Percentiles rank a stretch among this genome's conserved stretches.
phyloP scores from a whole-genome alignment of 2,329 filamentous ascomycete species.

The Bimuria novae-zelandiae region DNA sequence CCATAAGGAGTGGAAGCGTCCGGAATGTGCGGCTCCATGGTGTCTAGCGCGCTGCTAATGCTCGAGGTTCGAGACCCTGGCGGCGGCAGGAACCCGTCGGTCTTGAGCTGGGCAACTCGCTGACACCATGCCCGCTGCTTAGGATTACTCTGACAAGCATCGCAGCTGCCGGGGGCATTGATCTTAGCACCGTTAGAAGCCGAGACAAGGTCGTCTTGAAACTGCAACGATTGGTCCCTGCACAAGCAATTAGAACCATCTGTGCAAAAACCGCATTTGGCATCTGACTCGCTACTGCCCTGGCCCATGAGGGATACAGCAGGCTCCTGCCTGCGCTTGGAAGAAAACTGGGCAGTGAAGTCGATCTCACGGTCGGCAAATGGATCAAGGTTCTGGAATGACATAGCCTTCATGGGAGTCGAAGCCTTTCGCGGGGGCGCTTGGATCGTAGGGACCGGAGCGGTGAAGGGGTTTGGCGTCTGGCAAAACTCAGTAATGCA shows the following conservation, averaged over 20 bases:
- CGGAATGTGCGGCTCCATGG: constrained; percentile 35
- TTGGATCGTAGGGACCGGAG: constrained; percentile 23
- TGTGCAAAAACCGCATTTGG: constrained; percentile 42
- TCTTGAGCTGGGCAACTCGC: constrained; percentile 36
- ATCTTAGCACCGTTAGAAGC: constrained; percentile 8
- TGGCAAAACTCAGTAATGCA: constrained; percentile 39
- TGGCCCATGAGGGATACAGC: constrained; percentile 28
- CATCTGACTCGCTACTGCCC: constrained; percentile 18
- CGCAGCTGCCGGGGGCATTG: constrained; percentile 38
- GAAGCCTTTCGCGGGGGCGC: neutral
- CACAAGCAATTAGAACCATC: constrained; percentile 39
- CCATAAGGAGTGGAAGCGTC: constrained; percentile 16
- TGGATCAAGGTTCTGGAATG: constrained; percentile 17
- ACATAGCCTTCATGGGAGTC: constrained; percentile 22
- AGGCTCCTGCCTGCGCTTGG: constrained; percentile 19
- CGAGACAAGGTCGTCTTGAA: constrained; percentile 20
- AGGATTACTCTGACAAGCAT: constrained; percentile 42
- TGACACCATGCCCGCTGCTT: constrained; percentile 43
- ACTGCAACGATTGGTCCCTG: constrained; percentile 24
- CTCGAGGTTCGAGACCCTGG: constrained; percentile 28
- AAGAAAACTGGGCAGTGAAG: constrained; percentile 35
- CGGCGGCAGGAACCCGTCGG: constrained; percentile 15
- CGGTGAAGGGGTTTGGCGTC: constrained; percentile 25
- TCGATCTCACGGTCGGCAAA: constrained; percentile 38
- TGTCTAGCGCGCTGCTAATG: constrained; percentile 25